Conservation (phyloP, 176 grass and related monocot species). For the Lolium multiflorum region DNA sequence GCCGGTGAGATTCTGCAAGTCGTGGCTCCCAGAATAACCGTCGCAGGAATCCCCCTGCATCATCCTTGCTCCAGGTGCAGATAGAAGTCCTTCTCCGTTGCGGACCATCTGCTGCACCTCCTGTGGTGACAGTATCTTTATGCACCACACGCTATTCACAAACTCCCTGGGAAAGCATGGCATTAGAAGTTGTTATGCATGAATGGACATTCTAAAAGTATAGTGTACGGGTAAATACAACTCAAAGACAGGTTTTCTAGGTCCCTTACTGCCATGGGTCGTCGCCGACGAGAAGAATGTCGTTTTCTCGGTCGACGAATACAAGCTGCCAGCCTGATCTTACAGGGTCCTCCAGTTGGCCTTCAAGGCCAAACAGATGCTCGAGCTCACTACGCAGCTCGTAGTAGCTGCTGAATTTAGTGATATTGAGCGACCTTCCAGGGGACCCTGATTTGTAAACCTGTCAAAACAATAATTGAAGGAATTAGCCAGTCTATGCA, state of each 20-base stretch:
- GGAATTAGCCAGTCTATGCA: not conserved
- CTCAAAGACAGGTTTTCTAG: not conserved
- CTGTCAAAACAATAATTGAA: constrained; percentile 40
- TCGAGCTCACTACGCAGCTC: constrained; percentile 88
- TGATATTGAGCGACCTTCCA: constrained; percentile 92
- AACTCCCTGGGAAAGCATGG: constrained; percentile 66
- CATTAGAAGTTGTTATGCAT: constrained; percentile 30
- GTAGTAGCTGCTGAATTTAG: constrained; percentile 79
- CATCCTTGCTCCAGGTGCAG: constrained; percentile 55
- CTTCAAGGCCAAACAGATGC: constrained; percentile 93
- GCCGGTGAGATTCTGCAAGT: constrained; percentile 61
- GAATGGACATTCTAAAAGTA: not conserved
- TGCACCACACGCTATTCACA: constrained; percentile 89
- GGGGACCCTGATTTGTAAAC: constrained; percentile 94
- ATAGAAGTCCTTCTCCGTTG: constrained; percentile 51
- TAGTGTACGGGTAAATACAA: not conserved
- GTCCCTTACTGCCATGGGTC: constrained; percentile 91
- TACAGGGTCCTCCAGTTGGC: constrained; percentile 89
- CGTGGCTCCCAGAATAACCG: constrained; percentile 52
- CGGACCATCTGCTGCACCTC: constrained; percentile 82
- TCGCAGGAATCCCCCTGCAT: constrained; percentile 54
- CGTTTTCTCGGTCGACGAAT: constrained; percentile 95
- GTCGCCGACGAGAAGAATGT: constrained; percentile 94
- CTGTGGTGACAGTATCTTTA: constrained; percentile 86
- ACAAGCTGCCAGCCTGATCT: constrained; percentile 99